Percentiles rank a stretch among this genome's conserved stretches.
phyloP scores from a whole-genome alignment of 352 stramenopile genomes.

The Lagenidium sp. region DNA sequence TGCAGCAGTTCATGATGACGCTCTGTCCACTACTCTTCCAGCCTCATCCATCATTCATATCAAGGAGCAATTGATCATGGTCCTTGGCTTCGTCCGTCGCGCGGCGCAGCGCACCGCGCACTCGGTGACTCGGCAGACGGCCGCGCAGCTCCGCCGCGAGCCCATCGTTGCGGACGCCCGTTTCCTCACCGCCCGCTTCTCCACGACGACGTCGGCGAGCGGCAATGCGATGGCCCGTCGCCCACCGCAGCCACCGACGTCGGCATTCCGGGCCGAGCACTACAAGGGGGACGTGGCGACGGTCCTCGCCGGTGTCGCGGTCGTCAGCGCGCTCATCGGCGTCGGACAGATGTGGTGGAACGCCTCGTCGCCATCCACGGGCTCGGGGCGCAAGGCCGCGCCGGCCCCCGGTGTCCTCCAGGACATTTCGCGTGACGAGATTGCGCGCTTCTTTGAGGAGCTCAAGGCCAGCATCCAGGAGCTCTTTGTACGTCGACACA shows the following conservation, averaged over 20 bases:
- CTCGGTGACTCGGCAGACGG: neutral
- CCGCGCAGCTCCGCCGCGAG: neutral
- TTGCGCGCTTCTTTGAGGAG: slow-evolving; percentile 65
- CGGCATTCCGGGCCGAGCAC: slow-evolving; percentile 18
- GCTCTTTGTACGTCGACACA: slow-evolving; percentile 61
- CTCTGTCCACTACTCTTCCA: slow-evolving; percentile 2
- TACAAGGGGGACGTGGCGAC: slow-evolving; percentile 43
- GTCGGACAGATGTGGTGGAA: slow-evolving; percentile 86
- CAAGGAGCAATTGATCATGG: slow-evolving; percentile 8
- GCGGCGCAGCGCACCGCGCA: slow-evolving; percentile 14
- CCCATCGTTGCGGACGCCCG: neutral
- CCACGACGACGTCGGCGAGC: no score
- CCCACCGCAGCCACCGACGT: slow-evolving; percentile 2
- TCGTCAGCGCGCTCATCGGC: slow-evolving; percentile 53
- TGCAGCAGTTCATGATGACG: no score
- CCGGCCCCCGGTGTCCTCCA: slow-evolving; percentile 18
- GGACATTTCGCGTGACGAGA: slow-evolving; percentile 50
- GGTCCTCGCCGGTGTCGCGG: slow-evolving; percentile 56
- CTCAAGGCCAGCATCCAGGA: slow-evolving; percentile 49
- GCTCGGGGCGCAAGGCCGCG: no score
- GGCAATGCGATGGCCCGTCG: neutral
- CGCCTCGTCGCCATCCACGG: slow-evolving; percentile 41
- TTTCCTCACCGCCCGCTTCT: no score
- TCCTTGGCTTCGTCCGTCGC: slow-evolving; percentile 21
- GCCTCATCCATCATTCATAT: no score